A percentile compares a stretch with the other conserved stretches of the same genome.
Conservation (phyloP, 768 basidiomycete species). For the Myochromella boudieri region DNA sequence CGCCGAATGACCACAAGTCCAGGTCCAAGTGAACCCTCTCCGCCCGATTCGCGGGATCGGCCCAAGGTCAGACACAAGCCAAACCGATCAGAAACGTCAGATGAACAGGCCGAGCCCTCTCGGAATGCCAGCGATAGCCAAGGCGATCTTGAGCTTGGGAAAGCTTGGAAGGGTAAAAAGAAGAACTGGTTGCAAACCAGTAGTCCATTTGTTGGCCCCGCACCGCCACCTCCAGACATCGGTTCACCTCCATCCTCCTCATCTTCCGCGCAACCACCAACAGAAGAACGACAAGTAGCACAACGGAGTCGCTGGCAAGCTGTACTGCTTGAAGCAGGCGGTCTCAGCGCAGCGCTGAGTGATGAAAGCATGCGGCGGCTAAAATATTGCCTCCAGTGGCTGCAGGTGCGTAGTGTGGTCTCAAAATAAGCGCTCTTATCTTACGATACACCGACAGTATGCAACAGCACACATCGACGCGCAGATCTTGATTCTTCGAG, state of each 20-base stretch:
- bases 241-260: slow-evolving; percentile 19
- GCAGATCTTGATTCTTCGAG: slow-evolving; percentile 80
- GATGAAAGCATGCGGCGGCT: slow-evolving; percentile 88
- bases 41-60: slow-evolving; percentile 14
- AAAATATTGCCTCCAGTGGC: slow-evolving; percentile 85
- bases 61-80: slow-evolving; percentile 23
- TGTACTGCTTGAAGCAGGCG: slow-evolving; percentile 82
- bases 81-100: slow-evolving; percentile 16
- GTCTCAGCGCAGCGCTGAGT: slow-evolving; percentile 83
- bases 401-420: slow-evolving; percentile 56
- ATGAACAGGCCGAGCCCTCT: slow-evolving; percentile 12
- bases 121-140: slow-evolving; percentile 3
- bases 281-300: slow-evolving; percentile 52
- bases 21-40: slow-evolving; percentile 4
- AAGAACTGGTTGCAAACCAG: slow-evolving; percentile 40
- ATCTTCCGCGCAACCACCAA: slow-evolving; percentile 20
- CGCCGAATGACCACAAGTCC: slow-evolving; percentile 11
- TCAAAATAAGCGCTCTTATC: neutral
- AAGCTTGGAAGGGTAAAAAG: slow-evolving; percentile 20
- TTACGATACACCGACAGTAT: slow-evolving; percentile 47
- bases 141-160: slow-evolving; percentile 13
- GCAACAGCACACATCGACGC: slow-evolving; percentile 86
- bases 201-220: slow-evolving; percentile 33
- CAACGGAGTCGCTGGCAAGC: slow-evolving; percentile 85
- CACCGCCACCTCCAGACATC: slow-evolving; percentile 30